Base-by-base conservation (phyloP, 2,329 filamentous ascomycete species). In the Fusarium sp. region DNA sequence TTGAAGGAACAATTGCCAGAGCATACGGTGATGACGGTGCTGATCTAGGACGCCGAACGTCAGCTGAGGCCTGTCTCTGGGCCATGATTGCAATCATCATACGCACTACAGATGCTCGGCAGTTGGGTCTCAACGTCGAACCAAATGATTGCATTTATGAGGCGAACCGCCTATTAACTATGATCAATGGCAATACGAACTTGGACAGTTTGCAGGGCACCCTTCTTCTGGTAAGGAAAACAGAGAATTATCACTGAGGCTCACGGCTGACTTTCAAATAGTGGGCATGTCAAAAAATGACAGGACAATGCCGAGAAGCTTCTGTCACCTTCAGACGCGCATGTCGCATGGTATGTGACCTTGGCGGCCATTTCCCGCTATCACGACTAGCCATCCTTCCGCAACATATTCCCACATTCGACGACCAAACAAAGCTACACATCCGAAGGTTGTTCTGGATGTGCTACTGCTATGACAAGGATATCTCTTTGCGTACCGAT, bases 281-380 rank as follows among this genome's bases (percentile, higher is more conserved):
- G 70, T 72, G 70, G 70, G 51, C 69, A 0, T 66, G 46, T 29
- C 65, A 72, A 22, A 72, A 72, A 1, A 70, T 58, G 12, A 29
- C 49, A 66, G 69, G 69, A 1, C 36, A 62, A 17, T 72, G 70
- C 0, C 65, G 65, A 3, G 69, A 72, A 12, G 70, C 70, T 24
- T 69, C 70, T 0, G 38, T 72, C 4, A 72, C 51, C 1, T 72
- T 72, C 1, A 35, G 60, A 11, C 66, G 44, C 6, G 70, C 70
- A 8, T 72, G 70, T 16, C 70, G 69, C 10, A 72, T 72, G 69
- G 69, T 72, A 6, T 72, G 70, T 4, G 70, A 72, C 7, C 69
- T 72, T 0, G 70, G 70, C 2, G 70, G 70, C 0, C 66, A 72
- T 33, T 72, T 72, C 17, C 46, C 70, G 2, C n/a, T 62, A 0